Evolutionary conservation across 768 basidiomycete species (phyloP), one percentile per base, ranked within the genome.

Genomic region (Lepiota venenata): DNA sequence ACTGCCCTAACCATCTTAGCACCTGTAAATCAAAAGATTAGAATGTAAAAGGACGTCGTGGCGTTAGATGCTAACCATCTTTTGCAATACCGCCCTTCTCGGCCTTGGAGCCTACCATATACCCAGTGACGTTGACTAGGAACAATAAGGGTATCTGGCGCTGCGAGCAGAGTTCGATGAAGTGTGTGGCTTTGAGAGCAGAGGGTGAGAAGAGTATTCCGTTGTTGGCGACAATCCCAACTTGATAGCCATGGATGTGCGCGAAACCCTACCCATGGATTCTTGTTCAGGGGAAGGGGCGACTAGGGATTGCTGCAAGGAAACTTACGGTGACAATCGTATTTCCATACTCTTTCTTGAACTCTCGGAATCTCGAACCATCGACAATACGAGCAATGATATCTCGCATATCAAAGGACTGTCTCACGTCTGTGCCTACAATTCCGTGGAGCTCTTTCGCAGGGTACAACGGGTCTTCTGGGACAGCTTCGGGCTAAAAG

Each of bases 1-100:
- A 95, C 93, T 5, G 93, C 92, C 41, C 94, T 85, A 61, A 98
- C 94, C 91, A 98, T 95, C 77, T 97, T 97, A 6, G 94, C 94
- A 37, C 83, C 83, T 81, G 45, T 3, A 40, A 16, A 40, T 38
- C 12, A 25, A 37, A 29, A 14, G n/a, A 38, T 45, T 14, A 40
- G 35, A 47, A 29, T 15, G 41, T 21, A 38, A 3, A 25, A n/a
- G 40, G 7, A 36, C 22, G 29, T 21, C 2, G 32, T 49, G 41
- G 22, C 37, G 15, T 12, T 16, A 18, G 16, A 42, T 40, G 60
- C 68, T 53, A 54, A 73, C 91, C 91, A 64, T 97, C 93, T 71
- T 95, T 95, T 4, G 93, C 93, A 60, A 98, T 98, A 0, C 94
- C 94, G 2, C 92, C 93, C 61, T 81, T 82, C 71, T 98, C 94